These are phyloP conservation scores for Arxiozyma bovina DNA, from an alignment of 1,139 yeast genomes.

Conservation along the genomic window DNA sequence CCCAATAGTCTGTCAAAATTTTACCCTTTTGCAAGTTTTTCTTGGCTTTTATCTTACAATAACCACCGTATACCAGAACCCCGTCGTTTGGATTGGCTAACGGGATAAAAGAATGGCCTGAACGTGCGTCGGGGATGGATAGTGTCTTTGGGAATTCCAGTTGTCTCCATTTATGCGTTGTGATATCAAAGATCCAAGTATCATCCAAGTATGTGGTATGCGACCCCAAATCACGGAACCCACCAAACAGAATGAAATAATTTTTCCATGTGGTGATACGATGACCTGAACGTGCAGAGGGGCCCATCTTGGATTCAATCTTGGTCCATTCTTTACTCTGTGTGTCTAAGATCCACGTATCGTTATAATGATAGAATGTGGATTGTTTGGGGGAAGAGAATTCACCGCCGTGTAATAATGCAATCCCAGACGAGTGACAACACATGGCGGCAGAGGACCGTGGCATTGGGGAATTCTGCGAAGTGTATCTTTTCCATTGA, in stretches of 20 bases:
- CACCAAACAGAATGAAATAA: slow-evolving; percentile 76
- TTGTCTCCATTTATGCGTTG: slow-evolving; percentile 84
- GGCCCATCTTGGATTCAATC: slow-evolving; percentile 57
- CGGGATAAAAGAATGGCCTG: slow-evolving; percentile 86
- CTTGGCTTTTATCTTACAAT: slow-evolving; percentile 83
- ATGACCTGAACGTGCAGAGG: slow-evolving; percentile 87
- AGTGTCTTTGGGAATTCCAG: slow-evolving; percentile 80
- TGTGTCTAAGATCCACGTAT: slow-evolving; percentile 86
- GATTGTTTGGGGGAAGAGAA: slow-evolving; percentile 94
- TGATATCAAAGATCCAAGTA: slow-evolving; percentile 86
- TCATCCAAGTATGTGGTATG: slow-evolving; percentile 79
- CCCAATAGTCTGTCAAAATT: slow-evolving; percentile 83
- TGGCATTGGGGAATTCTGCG: slow-evolving; percentile 86
- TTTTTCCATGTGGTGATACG: slow-evolving; percentile 89
- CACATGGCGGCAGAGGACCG: slow-evolving; percentile 92
- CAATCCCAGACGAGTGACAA: slow-evolving; percentile 82
- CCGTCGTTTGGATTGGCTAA: slow-evolving; percentile 52
- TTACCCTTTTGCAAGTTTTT: slow-evolving; percentile 89
- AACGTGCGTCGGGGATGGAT: slow-evolving; percentile 78
- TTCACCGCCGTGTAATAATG: slow-evolving; percentile 90
- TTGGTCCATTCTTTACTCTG: slow-evolving; percentile 85
- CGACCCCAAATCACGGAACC: slow-evolving; percentile 82
- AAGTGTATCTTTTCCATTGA: slow-evolving; percentile 69
- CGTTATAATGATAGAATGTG: slow-evolving; percentile 93
- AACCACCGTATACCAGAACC: slow-evolving; percentile 85